Evolutionary conservation across 176 grass and related monocot species (phyloP), one percentile per base, ranked within the genome.

Genomic region (Raddia distichophylla): DNA sequence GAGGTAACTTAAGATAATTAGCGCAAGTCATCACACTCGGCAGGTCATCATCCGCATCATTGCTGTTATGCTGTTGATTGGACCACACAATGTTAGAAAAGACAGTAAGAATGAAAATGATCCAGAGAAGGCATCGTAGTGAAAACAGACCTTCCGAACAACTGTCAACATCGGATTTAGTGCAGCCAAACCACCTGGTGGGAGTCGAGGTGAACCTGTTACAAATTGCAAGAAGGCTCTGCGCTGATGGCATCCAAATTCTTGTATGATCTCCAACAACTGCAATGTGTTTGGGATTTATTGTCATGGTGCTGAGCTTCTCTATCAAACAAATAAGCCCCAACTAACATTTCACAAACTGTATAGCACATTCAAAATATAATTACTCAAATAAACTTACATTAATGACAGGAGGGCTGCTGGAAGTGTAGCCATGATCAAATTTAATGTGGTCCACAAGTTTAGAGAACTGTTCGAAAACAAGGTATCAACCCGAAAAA

Each of bases 1-100:
- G 82, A 82, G 96, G 96, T 67, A 99, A 86, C 76, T 99, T 99
- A 8, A 99, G 93, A 85, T 99, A 99, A 87, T 99, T 99, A 70
- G 89, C 91, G 15, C 97, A 99, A 60, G 97, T 99, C 97, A 99
- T 99, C 80, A 99, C 97, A 70, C 97, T 99, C 0, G 96, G 97
- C 83, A 99, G 88, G 67, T 91, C 90, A 73, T 86, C 48, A 33
- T 99, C 93, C 52, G 64, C 86, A 11, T 93, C 91, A 14, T 73
- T 86, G 82, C 67, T 86, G 74, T 86, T 91, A 83, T 93, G 82
- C 93, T 99, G 93, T 86, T 84, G 66, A 79, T 79, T 78, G 20
- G 20, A 83, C 65, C 69, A 43, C 45, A 84, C 10, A 78, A 55
- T 37, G 60, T 83, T 64, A 90, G 76, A 11, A 85, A 61, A 62